Evolutionary conservation across 179 eudicot genomes (phyloP).

Genomic region (Spergularia azorica): DNA sequence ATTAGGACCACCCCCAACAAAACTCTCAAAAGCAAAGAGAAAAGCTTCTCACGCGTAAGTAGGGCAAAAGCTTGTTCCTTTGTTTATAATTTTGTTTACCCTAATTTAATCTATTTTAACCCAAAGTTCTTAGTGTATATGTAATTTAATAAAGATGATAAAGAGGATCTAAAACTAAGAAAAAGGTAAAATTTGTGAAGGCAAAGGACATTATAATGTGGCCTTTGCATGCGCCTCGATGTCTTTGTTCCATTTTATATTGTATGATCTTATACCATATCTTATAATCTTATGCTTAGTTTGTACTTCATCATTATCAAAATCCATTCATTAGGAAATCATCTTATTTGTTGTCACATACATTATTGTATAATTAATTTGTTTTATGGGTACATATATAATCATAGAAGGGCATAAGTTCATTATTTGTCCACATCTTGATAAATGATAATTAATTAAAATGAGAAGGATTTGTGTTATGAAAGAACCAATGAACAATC

Average conservation of each 20-base stretch:
- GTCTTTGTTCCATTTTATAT: not conserved
- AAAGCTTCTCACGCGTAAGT: slow-evolving; percentile 42
- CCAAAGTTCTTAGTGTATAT: not conserved
- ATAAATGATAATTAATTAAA: not conserved
- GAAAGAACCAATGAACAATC: not conserved
- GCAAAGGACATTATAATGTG: slow-evolving; percentile 33
- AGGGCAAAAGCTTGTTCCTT: slow-evolving; percentile 23
- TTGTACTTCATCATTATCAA: slow-evolving; percentile 34
- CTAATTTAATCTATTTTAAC: slow-evolving; percentile 10
- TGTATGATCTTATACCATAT: slow-evolving; percentile 5
- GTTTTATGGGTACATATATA: not conserved
- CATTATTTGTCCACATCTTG: slow-evolving; percentile 19
- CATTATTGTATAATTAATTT: not conserved
- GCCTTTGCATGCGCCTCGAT: slow-evolving; percentile 38
- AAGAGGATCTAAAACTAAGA: slow-evolving; percentile 40
- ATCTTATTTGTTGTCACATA: slow-evolving; percentile 19
- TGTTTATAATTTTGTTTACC: slow-evolving; percentile 1
- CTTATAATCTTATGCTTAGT: slow-evolving; percentile 35
- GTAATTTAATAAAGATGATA: not conserved
- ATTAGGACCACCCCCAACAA: slow-evolving; percentile 30
- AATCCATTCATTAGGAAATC: slow-evolving; percentile 25
- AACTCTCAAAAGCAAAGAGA: slow-evolving; percentile 25
- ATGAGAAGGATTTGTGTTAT: not conserved
- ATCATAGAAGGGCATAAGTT: slow-evolving; percentile 17
- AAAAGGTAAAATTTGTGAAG: slow-evolving; percentile 24